Evolutionary conservation across 768 basidiomycete species (phyloP), one percentile per base, ranked within the genome.

Genomic region (Gloeostereum incarnatum): DNA sequence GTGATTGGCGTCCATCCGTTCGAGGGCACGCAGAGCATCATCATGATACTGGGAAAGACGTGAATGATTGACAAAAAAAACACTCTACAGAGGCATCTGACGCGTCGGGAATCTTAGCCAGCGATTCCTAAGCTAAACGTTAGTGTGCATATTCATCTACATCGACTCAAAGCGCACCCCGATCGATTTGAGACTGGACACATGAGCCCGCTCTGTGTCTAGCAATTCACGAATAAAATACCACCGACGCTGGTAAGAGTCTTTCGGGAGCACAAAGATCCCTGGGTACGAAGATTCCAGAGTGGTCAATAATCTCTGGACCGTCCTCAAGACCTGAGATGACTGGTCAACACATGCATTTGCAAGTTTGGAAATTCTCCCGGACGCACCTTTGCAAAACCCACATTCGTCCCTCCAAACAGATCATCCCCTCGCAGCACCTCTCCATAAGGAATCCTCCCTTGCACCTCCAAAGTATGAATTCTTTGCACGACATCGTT

Each of bases 361-460:
- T 21, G 8, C 5, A 5, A 9, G n/a, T 9, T 2, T 10, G 13
- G 2, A 20, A 16, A 13, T 10, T 18, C n/a, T 21, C 32, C 36
- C 18, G 7, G 25, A 45, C 54, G 17, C 44, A 65, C 63, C 51
- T 59, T 64, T 9, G 55, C 47, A 41, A 63, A 65, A 2, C 57
- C 59, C 0, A 51, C 42, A 43, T 44, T 51, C 18, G 54, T 51
- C 3, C 52, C 56, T 35, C 49, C 49, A 14, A 59, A 52, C 25
- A 66, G 55, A 44, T 65, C 64, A 20, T 63, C 59, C 25, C 53
- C 45, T 37, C 56, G 52, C 36, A 68, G 27, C n/a, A 63, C 62
- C 45, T 68, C 66, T 38, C 63, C 64, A 42, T 56, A 66, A 3
- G 56, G 47, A 4, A 66, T 30, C 23, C 45, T 41, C 6, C 56